Conservation (phyloP, 495 filamentous ascomycete genomes). For the Neurospora sp. region DNA sequence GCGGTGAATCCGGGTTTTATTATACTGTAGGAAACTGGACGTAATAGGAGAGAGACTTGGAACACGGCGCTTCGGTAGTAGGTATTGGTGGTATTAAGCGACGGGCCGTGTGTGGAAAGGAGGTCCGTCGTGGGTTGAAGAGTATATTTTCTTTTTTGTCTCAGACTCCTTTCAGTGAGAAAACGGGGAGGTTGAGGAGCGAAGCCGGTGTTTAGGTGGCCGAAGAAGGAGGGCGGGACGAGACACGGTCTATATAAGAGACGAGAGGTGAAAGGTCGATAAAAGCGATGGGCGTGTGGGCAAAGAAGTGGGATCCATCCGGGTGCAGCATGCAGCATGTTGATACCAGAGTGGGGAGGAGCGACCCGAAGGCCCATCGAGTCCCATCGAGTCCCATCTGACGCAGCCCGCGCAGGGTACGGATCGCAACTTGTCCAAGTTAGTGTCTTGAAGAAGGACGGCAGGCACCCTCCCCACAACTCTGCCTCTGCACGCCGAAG, state of each 20-base stretch:
- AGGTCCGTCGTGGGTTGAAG: neutral
- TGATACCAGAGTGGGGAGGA: slow-evolving; percentile 13
- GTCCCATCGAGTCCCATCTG: neutral
- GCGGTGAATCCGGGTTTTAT: neutral
- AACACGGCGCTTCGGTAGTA: neutral
- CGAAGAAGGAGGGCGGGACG: slow-evolving; percentile 4
- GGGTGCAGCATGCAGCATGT: neutral
- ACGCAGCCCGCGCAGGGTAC: neutral
- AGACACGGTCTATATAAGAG: slow-evolving; percentile 8
- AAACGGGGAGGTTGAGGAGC: neutral
- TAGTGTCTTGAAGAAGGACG: neutral
- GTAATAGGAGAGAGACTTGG: neutral
- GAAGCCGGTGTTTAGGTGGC: slow-evolving; percentile 1
- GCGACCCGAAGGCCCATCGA: slow-evolving; percentile 1
- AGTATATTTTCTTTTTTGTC: neutral
- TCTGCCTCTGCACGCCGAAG: neutral
- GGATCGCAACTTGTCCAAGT: neutral
- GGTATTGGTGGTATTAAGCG: neutral
- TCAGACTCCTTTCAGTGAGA: neutral
- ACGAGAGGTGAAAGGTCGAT: slow-evolving; percentile 5
- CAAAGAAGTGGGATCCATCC: neutral
- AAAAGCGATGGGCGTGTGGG: neutral
- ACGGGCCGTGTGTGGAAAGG: neutral
- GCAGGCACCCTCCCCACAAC: neutral
- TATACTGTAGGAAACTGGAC: neutral